A percentile compares a stretch with the other conserved stretches of the same genome.
Conservation (phyloP, 108 stramenopile species). For the Pseudonitzschia delicatissima region DNA sequence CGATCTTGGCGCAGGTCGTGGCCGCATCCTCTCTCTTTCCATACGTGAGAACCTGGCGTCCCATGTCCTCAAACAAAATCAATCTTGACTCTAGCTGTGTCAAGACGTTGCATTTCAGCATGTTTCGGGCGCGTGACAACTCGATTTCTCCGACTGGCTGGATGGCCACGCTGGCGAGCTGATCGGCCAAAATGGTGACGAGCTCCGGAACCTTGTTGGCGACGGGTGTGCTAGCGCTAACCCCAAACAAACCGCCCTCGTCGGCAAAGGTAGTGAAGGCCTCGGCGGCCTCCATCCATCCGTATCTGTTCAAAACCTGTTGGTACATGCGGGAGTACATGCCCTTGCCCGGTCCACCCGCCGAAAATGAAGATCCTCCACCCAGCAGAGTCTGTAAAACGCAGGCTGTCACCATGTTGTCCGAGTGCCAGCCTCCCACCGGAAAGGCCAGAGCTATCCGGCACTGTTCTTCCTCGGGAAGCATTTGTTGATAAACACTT, state of each 20-base stretch:
- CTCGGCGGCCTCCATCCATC: conserved; percentile 94
- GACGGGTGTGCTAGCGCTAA: conserved; percentile 61
- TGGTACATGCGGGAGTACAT: conserved; percentile 98
- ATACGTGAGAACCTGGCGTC: conserved; percentile 93
- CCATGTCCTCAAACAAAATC: conserved; percentile 97
- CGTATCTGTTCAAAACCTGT: conserved; percentile 89
- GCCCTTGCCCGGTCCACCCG: conserved; percentile 99
- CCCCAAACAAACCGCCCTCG: conserved; percentile 91
- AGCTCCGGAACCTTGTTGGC: conserved; percentile 62
- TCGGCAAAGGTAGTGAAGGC: conserved; percentile 88
- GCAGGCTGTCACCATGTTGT: conserved; percentile 87
- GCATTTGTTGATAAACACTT: conserved; percentile 29
- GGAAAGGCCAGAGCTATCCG: conserved; percentile 90
- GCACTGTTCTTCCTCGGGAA: conserved; percentile 75
- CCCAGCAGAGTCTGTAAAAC: conserved; percentile 96
- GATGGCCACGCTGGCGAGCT: conserved; percentile 70
- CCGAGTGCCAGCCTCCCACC: conserved; percentile 94
- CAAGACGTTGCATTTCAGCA: conserved; percentile 96
- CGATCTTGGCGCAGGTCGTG: conserved; percentile 88
- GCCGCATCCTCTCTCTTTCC: conserved; percentile 80
- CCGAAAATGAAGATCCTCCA: conserved; percentile 96
- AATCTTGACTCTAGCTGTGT: conserved; percentile 94
- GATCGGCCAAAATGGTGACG: conserved; percentile 70
- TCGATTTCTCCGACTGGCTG: conserved; percentile 79
- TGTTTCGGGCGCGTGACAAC: conserved; percentile 92